Base-by-base conservation (phyloP, 1,139 yeast genomes). In the Meyerozyma guilliermondii region DNA sequence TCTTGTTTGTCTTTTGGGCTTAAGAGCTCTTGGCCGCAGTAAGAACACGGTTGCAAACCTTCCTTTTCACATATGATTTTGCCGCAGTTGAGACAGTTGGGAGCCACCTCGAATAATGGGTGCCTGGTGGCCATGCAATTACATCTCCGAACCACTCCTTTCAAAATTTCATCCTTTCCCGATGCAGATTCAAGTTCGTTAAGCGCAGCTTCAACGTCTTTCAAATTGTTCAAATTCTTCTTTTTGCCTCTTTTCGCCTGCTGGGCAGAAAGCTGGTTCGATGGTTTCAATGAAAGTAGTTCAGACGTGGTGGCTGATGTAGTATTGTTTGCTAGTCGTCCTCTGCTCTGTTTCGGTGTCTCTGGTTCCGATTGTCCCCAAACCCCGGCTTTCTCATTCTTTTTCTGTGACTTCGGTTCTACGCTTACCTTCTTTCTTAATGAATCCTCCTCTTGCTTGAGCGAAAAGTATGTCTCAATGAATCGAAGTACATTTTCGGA, bases 21-120 rank as follows among this genome's bases (percentile, higher is more conserved):
- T 14, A 92, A 68, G 31, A 92, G 64, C 28, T 81, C 85, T 20
- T 71, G 61, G 0, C 89, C 88, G 65, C 98, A 92, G 49, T 68
- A 86, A 2, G 94, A 77, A 58, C 99, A 94, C 4, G 94, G 94
- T 43, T 89, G 88, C n/a, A 81, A 60, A 0, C 98, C 98, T 58
- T 94, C 98, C 53, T 82, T 82, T 3, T 76, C 74, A 65, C 99
- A 94, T 2, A 92, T 86, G 33, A 94, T 87, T 58, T 89, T 88
- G 9, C 99, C 99, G 62, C 99, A 94, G 45, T 84, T 82, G 37
- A 92, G 65, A 55, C 99, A 94, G 59, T 94, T 94, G 0, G 98
- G 98, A 1, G 95, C 92, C 45, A 87, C 75, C 45, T 87, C 94
- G 51, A 88, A 86, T 35, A 94, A 66, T 2, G 97, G 95, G 57